Conservation (phyloP, 306 rosid species). For the Benincasa hispida region DNA sequence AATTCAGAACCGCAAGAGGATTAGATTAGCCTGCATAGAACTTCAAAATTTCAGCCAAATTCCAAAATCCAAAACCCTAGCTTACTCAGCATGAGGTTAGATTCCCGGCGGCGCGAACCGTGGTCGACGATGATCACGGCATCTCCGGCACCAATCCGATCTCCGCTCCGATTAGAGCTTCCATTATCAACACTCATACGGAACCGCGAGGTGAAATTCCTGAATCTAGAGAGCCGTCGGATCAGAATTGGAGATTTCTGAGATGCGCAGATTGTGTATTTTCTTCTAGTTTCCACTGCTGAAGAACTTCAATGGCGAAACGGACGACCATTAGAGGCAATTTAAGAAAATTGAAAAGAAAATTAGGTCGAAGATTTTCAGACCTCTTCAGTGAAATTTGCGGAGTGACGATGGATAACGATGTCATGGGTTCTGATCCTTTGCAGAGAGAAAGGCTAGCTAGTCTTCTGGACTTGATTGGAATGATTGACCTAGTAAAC, state of each 20-base stretch:
- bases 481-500: neutral
- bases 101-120: conserved; percentile 84
- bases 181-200: conserved; percentile 26
- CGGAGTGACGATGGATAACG: conserved; percentile 10
- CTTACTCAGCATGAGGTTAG: conserved; percentile 85
- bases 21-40: neutral
- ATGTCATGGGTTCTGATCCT: neutral
- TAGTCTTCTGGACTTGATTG: neutral
- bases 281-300: conserved; percentile 15
- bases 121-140: conserved; percentile 84
- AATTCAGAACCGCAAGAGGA: neutral
- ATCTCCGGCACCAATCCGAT: conserved; percentile 35
- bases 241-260: conserved; percentile 22
- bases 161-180: conserved; percentile 25
- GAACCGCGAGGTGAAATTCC: conserved; percentile 15
- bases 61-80: neutral
- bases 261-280: conserved; percentile 15
- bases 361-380: neutral
- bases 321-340: neutral
- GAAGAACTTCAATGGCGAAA: conserved; percentile 22
- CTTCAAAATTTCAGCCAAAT: neutral
- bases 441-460: neutral
- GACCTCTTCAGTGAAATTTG: conserved; percentile 24
- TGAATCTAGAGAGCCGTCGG: conserved; percentile 7
- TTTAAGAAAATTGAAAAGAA: neutral